Evolutionary conservation across 2,329 filamentous ascomycete species (phyloP).

Genomic region (Fusarium pininemorale): DNA sequence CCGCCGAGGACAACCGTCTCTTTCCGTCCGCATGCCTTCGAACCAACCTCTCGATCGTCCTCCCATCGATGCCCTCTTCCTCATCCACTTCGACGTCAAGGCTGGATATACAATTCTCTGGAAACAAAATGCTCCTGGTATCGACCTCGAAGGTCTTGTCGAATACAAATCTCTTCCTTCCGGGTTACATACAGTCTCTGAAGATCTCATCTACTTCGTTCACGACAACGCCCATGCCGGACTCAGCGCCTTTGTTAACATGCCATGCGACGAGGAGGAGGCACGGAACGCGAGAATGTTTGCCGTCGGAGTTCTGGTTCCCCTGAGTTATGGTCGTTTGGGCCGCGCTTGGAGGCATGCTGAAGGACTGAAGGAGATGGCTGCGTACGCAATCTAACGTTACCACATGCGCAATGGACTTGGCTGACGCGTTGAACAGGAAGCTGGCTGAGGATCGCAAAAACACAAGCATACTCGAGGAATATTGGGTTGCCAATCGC

Average conservation of each 20-base stretch:
- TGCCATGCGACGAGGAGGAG: constrained; percentile 76
- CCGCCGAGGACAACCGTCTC: constrained; percentile 51
- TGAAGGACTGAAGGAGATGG: constrained; percentile 76
- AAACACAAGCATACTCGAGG: constrained; percentile 71
- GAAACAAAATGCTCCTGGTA: constrained; percentile 76
- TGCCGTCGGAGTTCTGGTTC: constrained; percentile 88
- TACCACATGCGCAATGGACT: neutral
- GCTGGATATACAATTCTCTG: constrained; percentile 91
- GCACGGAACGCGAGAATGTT: constrained; percentile 92
- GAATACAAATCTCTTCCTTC: constrained; percentile 98
- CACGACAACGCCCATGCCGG: constrained; percentile 83
- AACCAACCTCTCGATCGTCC: constrained; percentile 46
- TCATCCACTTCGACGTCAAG: constrained; percentile 93
- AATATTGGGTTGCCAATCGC: constrained; percentile 76
- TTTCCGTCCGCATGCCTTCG: constrained; percentile 50
- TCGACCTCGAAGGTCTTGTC: constrained; percentile 84
- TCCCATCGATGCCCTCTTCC: constrained; percentile 77
- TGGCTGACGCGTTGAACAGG: constrained; percentile 48
- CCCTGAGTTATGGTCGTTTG: constrained; percentile 83
- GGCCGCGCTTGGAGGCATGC: constrained; percentile 92
- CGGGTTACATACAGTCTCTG: constrained; percentile 85
- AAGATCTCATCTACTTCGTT: constrained; percentile 94
- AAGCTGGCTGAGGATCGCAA: constrained; percentile 72
- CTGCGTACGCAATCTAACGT: constrained; percentile 61
- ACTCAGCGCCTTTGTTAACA: constrained; percentile 90